A percentile compares a stretch with the other conserved stretches of the same genome.
Conservation (phyloP, 306 rosid species). For the Pueraria montana region DNA sequence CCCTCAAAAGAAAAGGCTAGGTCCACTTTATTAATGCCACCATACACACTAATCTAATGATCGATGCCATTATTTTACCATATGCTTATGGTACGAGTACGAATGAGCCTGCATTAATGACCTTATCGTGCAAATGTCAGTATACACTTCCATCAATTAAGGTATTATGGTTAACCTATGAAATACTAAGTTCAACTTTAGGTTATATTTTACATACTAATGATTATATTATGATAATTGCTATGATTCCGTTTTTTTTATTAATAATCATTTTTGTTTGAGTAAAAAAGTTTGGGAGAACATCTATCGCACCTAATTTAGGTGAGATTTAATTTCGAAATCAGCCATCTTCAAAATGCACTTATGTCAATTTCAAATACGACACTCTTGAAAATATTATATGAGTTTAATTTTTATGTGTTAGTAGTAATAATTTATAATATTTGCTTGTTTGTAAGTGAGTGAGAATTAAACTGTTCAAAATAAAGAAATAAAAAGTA, state of each 20-base stretch:
- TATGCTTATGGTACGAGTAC: not conserved
- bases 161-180: not conserved
- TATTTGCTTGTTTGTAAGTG: too few species aligned
- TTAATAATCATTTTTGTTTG: not conserved
- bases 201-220: not conserved
- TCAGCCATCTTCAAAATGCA: too few species aligned
- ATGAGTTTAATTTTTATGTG: too few species aligned
- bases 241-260: not conserved
- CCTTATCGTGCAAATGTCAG: not conserved
- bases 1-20: not conserved
- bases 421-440: too few species aligned
- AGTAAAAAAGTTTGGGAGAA: not conserved
- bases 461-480: too few species aligned
- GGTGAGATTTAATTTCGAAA: too few species aligned
- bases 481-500: too few species aligned
- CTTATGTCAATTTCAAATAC: too few species aligned
- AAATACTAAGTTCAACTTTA: not conserved
- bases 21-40: conserved; percentile 43
- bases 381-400: too few species aligned
- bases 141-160: not conserved
- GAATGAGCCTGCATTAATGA: conserved; percentile 10
- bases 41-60: conserved; percentile 36
- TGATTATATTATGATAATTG: not conserved
- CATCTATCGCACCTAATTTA: not conserved
- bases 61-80: conserved; percentile 36